phyloP scores from a whole-genome alignment of 2,329 filamentous ascomycete species.

The Venturia asperata region DNA sequence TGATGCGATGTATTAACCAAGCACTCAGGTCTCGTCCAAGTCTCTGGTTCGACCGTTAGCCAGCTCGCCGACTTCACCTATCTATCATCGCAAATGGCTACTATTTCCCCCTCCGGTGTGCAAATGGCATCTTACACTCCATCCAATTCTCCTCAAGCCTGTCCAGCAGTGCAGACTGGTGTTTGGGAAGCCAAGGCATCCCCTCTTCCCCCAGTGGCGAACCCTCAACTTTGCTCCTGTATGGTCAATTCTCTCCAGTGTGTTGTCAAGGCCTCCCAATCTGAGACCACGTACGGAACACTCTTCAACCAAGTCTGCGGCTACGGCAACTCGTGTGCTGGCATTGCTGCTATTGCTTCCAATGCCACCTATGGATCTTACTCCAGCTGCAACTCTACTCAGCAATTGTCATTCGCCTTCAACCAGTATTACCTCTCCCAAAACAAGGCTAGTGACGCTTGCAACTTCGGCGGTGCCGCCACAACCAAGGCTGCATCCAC shows the following conservation, averaged over 20 bases:
- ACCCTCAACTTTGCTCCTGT: slow-evolving; percentile 73
- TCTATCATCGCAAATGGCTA: slow-evolving; percentile 62
- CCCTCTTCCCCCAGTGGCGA: slow-evolving; percentile 73
- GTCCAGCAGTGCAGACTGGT: slow-evolving; percentile 55
- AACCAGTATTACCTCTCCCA: slow-evolving; percentile 63
- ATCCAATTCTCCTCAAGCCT: slow-evolving; percentile 62
- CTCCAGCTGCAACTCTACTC: slow-evolving; percentile 63
- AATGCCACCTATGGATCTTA: slow-evolving; percentile 68
- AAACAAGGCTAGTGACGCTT: slow-evolving; percentile 51
- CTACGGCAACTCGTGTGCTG: slow-evolving; percentile 51
- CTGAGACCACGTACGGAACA: slow-evolving; percentile 52
- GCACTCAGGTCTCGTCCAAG: slow-evolving; percentile 55
- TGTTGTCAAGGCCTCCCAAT: slow-evolving; percentile 51
- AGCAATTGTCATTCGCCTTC: slow-evolving; percentile 68
- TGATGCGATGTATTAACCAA: slow-evolving; percentile 21
- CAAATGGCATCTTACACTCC: slow-evolving; percentile 62
- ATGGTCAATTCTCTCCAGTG: slow-evolving; percentile 72
- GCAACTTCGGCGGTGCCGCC: slow-evolving; percentile 64
- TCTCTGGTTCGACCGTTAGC: slow-evolving; percentile 52
- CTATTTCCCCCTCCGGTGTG: slow-evolving; percentile 59
- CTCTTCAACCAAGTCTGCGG: slow-evolving; percentile 74
- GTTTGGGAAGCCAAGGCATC: slow-evolving; percentile 62
- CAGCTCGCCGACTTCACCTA: slow-evolving; percentile 69
- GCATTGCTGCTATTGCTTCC: slow-evolving; percentile 60
- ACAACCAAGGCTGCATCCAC: slow-evolving; percentile 45